Evolutionary conservation across 2,329 filamentous ascomycete genomes (phyloP).

Genomic region (Pleomassaria siparia): DNA sequence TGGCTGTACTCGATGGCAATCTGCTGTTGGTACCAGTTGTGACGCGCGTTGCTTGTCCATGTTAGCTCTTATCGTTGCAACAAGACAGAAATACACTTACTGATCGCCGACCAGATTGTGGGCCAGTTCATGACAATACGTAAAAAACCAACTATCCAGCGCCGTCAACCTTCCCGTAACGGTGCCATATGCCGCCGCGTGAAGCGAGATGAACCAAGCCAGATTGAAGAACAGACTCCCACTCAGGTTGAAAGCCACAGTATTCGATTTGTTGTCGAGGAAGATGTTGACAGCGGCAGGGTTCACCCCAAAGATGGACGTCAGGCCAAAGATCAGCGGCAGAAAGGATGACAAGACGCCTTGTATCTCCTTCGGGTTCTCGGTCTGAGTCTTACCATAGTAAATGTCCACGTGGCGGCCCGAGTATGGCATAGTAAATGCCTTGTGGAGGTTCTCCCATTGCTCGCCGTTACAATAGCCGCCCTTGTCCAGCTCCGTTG

Average conservation of each 20-base stretch:
- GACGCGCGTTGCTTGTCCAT: conserved; percentile 31
- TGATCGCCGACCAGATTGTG: conserved; percentile 86
- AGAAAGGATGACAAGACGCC: conserved; percentile 30
- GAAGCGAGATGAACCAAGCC: conserved; percentile 79
- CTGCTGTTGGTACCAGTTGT: conserved; percentile 42
- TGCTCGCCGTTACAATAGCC: conserved; percentile 43
- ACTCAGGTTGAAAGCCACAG: conserved; percentile 88
- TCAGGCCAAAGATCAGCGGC: conserved; percentile 37
- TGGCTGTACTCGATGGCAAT: conserved; percentile 42
- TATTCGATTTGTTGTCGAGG: conserved; percentile 74
- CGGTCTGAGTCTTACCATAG: conserved; percentile 34
- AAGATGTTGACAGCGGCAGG: conserved; percentile 78
- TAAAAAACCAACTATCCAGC: conserved; percentile 87
- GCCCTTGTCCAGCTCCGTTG: conserved; percentile 40
- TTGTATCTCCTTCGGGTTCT: conserved; percentile 29
- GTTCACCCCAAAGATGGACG: conserved; percentile 64
- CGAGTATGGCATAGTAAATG: conserved; percentile 36
- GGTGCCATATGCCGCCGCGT: conserved; percentile 45
- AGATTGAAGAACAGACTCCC: conserved; percentile 95
- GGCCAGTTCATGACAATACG: conserved; percentile 92
- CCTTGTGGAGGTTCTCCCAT: conserved; percentile 41
- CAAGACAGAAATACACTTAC: not conserved
- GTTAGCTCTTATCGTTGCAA: not conserved
- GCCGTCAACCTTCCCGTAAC: conserved; percentile 42
- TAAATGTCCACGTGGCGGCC: conserved; percentile 40